Base-by-base conservation (phyloP, 305 asterid species). In the Euphrasia arctica region DNA sequence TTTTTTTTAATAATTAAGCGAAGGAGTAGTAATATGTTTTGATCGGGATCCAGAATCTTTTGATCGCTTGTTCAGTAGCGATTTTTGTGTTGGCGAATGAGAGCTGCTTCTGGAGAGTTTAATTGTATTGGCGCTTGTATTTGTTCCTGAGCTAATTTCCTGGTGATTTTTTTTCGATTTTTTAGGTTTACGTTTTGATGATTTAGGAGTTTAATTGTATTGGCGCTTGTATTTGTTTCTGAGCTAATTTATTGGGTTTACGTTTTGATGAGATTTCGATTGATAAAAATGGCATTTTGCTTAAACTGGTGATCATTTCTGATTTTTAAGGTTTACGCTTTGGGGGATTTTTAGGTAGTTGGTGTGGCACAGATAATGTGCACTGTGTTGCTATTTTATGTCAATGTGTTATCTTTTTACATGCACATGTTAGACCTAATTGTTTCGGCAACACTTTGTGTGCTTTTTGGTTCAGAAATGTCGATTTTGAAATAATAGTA, bases 401-500 rank as follows among this genome's bases (percentile, higher is more conserved):
- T 25, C 27, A 25, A 25, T 25, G 57, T 27, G 11, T 13, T 10
- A 42, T 25, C 48, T 9, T 48, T 10, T 10, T 48, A n/a, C 3
- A 4, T 48, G 54, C 18, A 13, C 54, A n/a, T 48, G 14, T 48
- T 11, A 48, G 54, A 48, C 3, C 18, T 48, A 13, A 10, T 48
- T 4, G 67, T 63, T 62, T 64, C 5, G 36, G 45, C 62, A 9
- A 67, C 18, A 9, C 61, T 54, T 54, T 65, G 4, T n/a, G 51
- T 12, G 51, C 63, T 60, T 31, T 39, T 32, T 70, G 74, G 72
- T 57, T 72, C 74, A 92, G 98, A 81, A 82, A 81, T 78, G 81
- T 83, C 57, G 70, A 92, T 74, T 92, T 92, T 76, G 98, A 92
- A 80, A 79, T 92, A 65, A 85, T 92, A 55, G 83, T 92, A 28